These are phyloP conservation scores for Debaryomyces robertsiae DNA, from an alignment of 1,139 yeast genomes.

Conservation along the genomic window DNA sequence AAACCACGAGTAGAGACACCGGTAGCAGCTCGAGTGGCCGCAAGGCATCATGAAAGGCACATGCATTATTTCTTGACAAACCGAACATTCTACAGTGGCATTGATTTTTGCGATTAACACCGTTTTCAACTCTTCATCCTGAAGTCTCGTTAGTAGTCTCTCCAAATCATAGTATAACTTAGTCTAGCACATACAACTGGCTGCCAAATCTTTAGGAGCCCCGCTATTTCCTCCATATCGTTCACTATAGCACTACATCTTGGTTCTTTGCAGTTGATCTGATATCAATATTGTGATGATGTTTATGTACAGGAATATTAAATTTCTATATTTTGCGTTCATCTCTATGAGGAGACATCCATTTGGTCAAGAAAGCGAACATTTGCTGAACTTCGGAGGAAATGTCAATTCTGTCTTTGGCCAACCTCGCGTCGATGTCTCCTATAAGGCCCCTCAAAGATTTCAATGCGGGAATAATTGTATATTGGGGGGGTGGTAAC, in stretches of 20 bases:
- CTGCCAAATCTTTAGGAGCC: conserved; percentile 9
- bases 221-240: conserved; percentile 8
- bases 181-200: conserved; percentile 11
- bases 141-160: conserved; percentile 15
- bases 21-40: conserved; percentile 51
- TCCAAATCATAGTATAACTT: not conserved
- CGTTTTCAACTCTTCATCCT: conserved; percentile 22
- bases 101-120: conserved; percentile 27
- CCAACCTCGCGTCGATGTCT: conserved; percentile 33
- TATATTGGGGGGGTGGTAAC: conserved; percentile 6
- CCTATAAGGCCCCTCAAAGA: conserved; percentile 36
- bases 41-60: conserved; percentile 45
- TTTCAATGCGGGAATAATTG: conserved; percentile 14
- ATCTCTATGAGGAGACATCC: conserved; percentile 22
- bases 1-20: conserved; percentile 56
- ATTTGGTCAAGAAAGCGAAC: conserved; percentile 28
- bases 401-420: conserved; percentile 33
- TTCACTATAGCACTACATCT: not conserved
- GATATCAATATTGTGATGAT: not conserved
- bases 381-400: conserved; percentile 21
- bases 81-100: conserved; percentile 39
- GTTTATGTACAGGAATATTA: conserved; percentile 13
- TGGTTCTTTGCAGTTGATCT: conserved; percentile 1
- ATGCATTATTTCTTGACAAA: conserved; percentile 49
- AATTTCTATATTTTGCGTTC: conserved; percentile 12